phyloP scores from a whole-genome alignment of 2,329 filamentous ascomycete genomes.

The Phaeophleospora eucalypticola region DNA sequence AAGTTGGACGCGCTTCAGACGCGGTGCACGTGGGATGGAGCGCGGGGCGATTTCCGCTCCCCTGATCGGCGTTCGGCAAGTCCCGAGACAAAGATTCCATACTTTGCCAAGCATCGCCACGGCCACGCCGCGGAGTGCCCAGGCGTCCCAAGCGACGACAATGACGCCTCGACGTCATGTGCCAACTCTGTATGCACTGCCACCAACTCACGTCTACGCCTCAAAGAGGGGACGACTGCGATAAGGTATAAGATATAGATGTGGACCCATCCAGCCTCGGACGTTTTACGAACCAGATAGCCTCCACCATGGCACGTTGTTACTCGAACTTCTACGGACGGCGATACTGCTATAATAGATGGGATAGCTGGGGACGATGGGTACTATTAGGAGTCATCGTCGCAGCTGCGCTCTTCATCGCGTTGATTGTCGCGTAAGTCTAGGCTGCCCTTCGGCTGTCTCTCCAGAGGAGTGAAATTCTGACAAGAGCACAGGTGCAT shows the following conservation, averaged over 20 bases:
- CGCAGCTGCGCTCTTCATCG: slow-evolving; percentile 8
- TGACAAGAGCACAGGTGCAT: slow-evolving; percentile 10
- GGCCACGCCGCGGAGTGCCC: no score
- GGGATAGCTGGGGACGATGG: slow-evolving; percentile 18
- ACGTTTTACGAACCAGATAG: neutral
- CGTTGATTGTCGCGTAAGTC: slow-evolving; percentile 17
- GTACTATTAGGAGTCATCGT: slow-evolving; percentile 14
- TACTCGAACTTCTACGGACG: slow-evolving; percentile 7
- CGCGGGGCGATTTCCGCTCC: no score
- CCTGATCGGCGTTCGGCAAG: no score
- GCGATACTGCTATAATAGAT: slow-evolving; percentile 1
- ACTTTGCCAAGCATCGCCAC: no score
- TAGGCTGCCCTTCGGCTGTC: no score
- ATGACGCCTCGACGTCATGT: neutral
- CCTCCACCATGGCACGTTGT: neutral
- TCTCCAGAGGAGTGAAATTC: neutral
- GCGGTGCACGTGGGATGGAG: neutral
- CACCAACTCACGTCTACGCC: neutral
- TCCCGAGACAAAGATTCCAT: no score
- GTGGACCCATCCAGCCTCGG: neutral
- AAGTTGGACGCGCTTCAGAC: neutral
- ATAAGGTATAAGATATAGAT: neutral
- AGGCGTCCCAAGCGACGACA: no score
- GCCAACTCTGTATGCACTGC: neutral
- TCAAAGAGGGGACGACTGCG: neutral